Conservation (phyloP, 805 yeast species). For the Jamesozyma spencerorum region DNA sequence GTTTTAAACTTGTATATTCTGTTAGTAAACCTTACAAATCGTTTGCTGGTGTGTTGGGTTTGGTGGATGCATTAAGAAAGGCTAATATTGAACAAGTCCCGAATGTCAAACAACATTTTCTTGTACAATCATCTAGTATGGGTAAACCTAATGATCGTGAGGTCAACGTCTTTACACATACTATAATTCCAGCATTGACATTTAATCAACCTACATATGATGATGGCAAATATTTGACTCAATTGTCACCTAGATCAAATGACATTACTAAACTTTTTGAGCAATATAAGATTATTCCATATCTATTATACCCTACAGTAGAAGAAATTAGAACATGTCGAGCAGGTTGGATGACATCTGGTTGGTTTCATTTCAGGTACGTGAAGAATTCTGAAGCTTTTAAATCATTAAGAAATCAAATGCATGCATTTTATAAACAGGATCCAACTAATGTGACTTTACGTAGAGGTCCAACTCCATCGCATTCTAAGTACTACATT, state of each 20-base stretch:
- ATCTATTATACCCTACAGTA: conserved; percentile 23
- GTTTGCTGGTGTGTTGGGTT: too few species aligned
- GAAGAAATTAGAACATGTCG: conserved; percentile 18
- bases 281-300: conserved; percentile 10
- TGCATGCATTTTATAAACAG: conserved; percentile 20
- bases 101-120: conserved; percentile 30
- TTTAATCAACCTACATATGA: conserved; percentile 1
- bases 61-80: conserved; percentile 15
- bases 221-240: background rate
- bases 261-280: background rate
- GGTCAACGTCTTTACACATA: conserved; percentile 18
- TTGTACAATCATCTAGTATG: conserved; percentile 31
- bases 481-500: conserved; percentile 63
- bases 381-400: conserved; percentile 10
- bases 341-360: conserved; percentile 15
- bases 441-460: conserved; percentile 3
- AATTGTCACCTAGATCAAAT: conserved; percentile 2
- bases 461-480: conserved; percentile 29
- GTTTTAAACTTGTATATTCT: too few species aligned
- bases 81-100: conserved; percentile 40
- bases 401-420: conserved; percentile 10
- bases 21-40: too few species aligned
- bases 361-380: conserved; percentile 27
- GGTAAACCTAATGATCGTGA: conserved; percentile 17
- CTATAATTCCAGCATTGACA: conserved; percentile 19